Evolutionary conservation across 2,329 filamentous ascomycete genomes (phyloP).

Genomic region (Colletotrichum sojae): DNA sequence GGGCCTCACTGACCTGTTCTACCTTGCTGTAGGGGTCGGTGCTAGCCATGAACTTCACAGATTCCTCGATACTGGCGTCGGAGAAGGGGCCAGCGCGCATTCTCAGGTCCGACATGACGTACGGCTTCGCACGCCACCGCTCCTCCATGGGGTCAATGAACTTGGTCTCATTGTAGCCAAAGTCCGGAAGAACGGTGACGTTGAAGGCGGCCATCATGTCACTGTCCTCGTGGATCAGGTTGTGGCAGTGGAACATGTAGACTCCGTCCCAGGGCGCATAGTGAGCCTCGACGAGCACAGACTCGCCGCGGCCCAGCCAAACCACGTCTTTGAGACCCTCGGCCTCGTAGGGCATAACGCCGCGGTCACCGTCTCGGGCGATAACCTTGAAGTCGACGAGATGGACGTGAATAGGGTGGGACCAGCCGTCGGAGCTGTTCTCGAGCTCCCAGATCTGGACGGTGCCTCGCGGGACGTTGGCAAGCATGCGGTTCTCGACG

Average conservation of each 20-base stretch:
- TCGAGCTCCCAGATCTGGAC: constrained; percentile 65
- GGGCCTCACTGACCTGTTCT: constrained; percentile 9
- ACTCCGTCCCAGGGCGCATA: constrained; percentile 16
- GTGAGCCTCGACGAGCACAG: constrained; percentile 52
- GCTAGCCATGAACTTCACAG: constrained; percentile 15
- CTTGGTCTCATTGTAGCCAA: constrained; percentile 40
- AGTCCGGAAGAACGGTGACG: constrained; percentile 54
- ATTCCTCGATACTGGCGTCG: constrained; percentile 11
- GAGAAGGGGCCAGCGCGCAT: constrained; percentile 21
- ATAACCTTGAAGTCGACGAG: constrained; percentile 71
- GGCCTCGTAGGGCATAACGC: constrained; percentile 66
- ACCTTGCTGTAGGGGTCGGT: constrained; percentile 24
- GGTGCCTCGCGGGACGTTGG: constrained; percentile 60
- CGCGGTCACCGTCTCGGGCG: constrained; percentile 58
- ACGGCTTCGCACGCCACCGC: constrained; percentile 20
- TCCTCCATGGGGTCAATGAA: constrained; percentile 32
- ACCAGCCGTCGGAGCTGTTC: constrained; percentile 64
- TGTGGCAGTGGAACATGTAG: constrained; percentile 46
- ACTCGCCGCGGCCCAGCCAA: constrained; percentile 65
- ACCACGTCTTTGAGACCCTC: constrained; percentile 71
- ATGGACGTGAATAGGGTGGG: constrained; percentile 71
- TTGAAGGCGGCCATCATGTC: constrained; percentile 65
- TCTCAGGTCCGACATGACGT: constrained; percentile 24
- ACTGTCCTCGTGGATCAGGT: constrained; percentile 60
- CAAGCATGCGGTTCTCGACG: constrained; percentile 61